Evolutionary conservation across 129 eudicot species (phyloP), one percentile per base, ranked within the genome.

Genomic region (Gnaphalium uliginosum): DNA sequence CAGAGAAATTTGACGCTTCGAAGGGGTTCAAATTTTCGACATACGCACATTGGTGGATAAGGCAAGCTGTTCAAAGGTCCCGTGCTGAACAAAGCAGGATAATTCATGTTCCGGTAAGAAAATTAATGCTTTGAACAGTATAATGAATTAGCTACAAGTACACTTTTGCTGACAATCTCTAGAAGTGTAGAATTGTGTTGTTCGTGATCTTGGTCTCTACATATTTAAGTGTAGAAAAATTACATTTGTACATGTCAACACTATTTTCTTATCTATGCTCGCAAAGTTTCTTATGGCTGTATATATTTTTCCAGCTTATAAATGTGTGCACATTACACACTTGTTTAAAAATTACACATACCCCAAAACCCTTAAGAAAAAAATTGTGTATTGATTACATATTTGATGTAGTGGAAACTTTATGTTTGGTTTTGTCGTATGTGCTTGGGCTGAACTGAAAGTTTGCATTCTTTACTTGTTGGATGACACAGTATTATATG

Each of bases 31-130:
- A 91, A 39, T 91, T 95, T 86, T 95, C 97, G 32, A 95, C 99
- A 25, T 95, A 95, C 59, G 99, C 97, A 79, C 96, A 91, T 76
- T 95, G 99, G 99, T 95, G 99, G 99, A 95, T 95, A 57, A 87
- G 81, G 72, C 97, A 95, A 77, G 96, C 98, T 33, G 93, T 94
- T 59, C 88, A 91, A 17, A 90, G 87, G 83, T 89, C 91, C 71
- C 96, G 90, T 68, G 85, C 91, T 76, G 97, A 89, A 79, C 98
- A 89, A 73, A 85, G 96, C 64, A 84, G 98, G 76, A 90, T 86
- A 54, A 91, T 94, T 73, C 86, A 96, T 32, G 83, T 94, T 58
- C 98, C 98, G 1, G 98, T 94, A 86, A 83, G 89, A 72, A 41
- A 27, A 66, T 4, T 71, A 15, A 25, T 25, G 61, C 11, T 21